phyloP scores from a whole-genome alignment of 1,284 basidiomycete species.

The Marasmius sp. region DNA sequence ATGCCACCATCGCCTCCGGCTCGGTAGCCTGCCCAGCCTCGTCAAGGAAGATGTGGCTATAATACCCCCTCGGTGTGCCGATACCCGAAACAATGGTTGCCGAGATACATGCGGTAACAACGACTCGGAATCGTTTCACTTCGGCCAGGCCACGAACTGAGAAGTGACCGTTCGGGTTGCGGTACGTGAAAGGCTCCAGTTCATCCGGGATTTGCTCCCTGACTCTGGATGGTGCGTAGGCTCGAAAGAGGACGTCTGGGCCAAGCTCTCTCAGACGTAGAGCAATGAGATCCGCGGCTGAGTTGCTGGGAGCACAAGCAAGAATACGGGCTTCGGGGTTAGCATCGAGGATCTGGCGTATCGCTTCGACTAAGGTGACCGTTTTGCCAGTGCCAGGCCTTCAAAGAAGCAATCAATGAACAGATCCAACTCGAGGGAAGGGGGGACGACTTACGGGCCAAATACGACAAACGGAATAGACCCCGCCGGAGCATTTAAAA shows the following conservation, averaged over 20 bases:
- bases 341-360: conserved; percentile 50
- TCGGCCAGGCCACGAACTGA: conserved; percentile 39
- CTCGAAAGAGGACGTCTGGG: conserved; percentile 49
- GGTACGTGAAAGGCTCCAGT: conserved; percentile 42
- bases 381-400: conserved; percentile 57
- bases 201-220: conserved; percentile 42
- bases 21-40: conserved; percentile 69
- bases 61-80: conserved; percentile 58
- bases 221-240: conserved; percentile 61
- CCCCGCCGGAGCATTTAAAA: conserved; percentile 42
- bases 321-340: conserved; percentile 50
- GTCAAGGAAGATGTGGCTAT: conserved; percentile 64
- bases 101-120: conserved; percentile 63
- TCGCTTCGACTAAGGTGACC: conserved; percentile 64
- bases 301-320: conserved; percentile 66
- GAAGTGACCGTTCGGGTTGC: conserved; percentile 42
- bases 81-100: conserved; percentile 55
- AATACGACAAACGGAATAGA: conserved; percentile 61
- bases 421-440: neutral
- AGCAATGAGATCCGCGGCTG: conserved; percentile 57
- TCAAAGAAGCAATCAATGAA: neutral
- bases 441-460: conserved; percentile 54
- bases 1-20: conserved; percentile 56
- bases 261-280: conserved; percentile 35
- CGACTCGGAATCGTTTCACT: conserved; percentile 49